Evolutionary conservation across 2,329 filamentous ascomycete genomes (phyloP).

Genomic region (Zasmidium cellare): DNA sequence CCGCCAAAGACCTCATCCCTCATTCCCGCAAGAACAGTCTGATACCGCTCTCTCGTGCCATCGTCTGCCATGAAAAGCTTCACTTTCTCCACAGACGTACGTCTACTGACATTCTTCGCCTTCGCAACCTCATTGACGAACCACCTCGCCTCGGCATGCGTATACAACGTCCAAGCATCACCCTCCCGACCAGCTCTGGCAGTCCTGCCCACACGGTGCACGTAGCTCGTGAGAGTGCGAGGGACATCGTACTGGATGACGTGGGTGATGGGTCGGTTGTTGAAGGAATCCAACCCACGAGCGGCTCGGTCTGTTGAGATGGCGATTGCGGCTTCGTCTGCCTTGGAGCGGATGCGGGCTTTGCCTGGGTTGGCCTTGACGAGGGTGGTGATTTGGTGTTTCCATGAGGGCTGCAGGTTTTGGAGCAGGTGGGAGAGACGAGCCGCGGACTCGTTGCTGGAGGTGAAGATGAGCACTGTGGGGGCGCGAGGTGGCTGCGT

Average conservation of each 20-base stretch:
- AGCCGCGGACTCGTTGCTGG: constrained; percentile 84
- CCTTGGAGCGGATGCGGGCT: constrained; percentile 60
- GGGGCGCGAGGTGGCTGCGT: constrained; percentile 17
- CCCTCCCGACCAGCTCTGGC: constrained; percentile 77
- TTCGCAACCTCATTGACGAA: constrained; percentile 83
- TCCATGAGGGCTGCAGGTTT: constrained; percentile 31
- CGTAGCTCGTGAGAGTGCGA: constrained; percentile 75
- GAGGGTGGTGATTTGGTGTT: constrained; percentile 27
- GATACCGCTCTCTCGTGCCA: constrained; percentile 43
- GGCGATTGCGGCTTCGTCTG: constrained; percentile 66
- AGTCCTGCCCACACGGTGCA: constrained; percentile 89
- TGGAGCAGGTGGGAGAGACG: constrained; percentile 77
- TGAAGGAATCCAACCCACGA: constrained; percentile 70
- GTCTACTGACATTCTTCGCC: constrained; percentile 52
- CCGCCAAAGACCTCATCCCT: constrained; percentile 57
- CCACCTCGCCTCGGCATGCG: constrained; percentile 81
- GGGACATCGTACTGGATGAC: constrained; percentile 95
- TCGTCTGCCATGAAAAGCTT: constrained; percentile 23
- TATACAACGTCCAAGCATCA: constrained; percentile 82
- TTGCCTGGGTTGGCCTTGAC: constrained; percentile 47
- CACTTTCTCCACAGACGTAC: constrained; percentile 45
- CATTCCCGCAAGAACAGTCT: constrained; percentile 60
- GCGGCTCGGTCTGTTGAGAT: constrained; percentile 93
- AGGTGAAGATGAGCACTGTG: constrained; percentile 78
- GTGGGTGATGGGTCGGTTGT: constrained; percentile 70